Evolutionary conservation across 2,329 filamentous ascomycete species (phyloP).

Genomic region (Talaromyces sp.): DNA sequence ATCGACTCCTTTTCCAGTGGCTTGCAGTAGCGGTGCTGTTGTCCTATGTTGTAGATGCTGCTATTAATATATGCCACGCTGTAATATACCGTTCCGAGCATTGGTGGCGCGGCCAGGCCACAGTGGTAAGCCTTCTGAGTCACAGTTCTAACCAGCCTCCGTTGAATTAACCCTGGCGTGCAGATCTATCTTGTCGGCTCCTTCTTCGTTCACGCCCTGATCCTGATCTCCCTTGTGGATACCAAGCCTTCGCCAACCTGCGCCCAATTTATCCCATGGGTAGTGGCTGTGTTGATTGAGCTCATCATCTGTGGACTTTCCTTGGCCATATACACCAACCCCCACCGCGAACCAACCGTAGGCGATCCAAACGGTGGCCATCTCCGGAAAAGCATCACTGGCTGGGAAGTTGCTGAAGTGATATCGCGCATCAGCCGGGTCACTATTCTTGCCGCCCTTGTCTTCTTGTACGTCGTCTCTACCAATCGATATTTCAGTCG

Average conservation of each 20-base stretch:
- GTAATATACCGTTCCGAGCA: conserved; percentile 58
- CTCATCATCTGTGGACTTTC: conserved; percentile 65
- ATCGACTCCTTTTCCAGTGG: conserved; percentile 71
- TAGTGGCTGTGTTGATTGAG: conserved; percentile 67
- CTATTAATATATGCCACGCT: conserved; percentile 69
- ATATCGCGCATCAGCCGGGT: conserved; percentile 63
- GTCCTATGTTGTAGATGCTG: conserved; percentile 71
- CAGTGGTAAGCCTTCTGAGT: conserved; percentile 55
- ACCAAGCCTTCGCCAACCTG: conserved; percentile 73
- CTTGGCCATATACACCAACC: conserved; percentile 61
- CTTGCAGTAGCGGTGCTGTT: conserved; percentile 65
- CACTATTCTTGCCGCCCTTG: conserved; percentile 57
- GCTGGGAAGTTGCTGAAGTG: conserved; percentile 38
- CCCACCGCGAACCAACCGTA: conserved; percentile 59
- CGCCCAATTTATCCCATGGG: conserved; percentile 77
- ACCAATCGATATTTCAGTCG: conserved; percentile 39
- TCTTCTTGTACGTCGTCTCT: conserved; percentile 54
- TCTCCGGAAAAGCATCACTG: conserved; percentile 35
- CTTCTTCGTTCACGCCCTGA: conserved; percentile 80
- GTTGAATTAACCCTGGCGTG: neutral
- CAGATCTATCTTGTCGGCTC: conserved; percentile 82
- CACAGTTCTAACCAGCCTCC: neutral
- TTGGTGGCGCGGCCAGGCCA: conserved; percentile 79
- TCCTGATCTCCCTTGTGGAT: conserved; percentile 82
- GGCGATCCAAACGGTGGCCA: conserved; percentile 43